Evolutionary conservation across 225 moss, liverwort and hornwort genomes (phyloP).

Genomic region (Pseudoscleropodium purum): DNA sequence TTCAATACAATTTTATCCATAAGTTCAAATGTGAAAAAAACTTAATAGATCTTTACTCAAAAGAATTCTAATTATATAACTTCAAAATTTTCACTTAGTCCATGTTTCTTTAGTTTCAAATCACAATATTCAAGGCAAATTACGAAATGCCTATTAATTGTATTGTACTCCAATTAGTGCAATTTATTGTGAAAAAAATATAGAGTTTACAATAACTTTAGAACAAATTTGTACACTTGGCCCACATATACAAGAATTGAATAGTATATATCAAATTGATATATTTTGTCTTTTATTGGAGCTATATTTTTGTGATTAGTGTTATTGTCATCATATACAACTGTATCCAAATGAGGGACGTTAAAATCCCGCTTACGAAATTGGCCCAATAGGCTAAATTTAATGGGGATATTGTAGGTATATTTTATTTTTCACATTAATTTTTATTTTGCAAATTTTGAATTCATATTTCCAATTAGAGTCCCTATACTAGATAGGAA

Average conservation of each 20-base stretch:
- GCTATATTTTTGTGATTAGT: background rate
- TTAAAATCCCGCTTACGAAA: too few relatives aligned
- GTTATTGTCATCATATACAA: background rate
- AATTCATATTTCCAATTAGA: too few relatives aligned
- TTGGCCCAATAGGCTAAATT: too few relatives aligned
- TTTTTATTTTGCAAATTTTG: too few relatives aligned
- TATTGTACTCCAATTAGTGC: background rate
- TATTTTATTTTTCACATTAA: too few relatives aligned
- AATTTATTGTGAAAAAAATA: background rate
- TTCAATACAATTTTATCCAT: background rate
- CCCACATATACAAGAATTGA: too few relatives aligned
- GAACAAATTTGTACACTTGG: background rate
- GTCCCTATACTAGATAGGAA: too few relatives aligned
- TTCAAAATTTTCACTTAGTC: background rate
- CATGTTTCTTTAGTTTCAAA: background rate
- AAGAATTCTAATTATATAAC: background rate
- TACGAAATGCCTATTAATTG: background rate
- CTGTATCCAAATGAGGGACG: background rate
- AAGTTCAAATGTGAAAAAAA: background rate
- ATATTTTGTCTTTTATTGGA: background rate
- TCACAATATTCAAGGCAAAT: background rate
- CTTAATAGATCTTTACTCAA: background rate
- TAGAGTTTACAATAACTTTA: background rate
- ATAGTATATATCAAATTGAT: background rate
- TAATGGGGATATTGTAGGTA: too few relatives aligned